Percentiles rank a stretch among this genome's conserved stretches.
Conservation (phyloP, 768 basidiomycete species). For the Mycena crocata region DNA sequence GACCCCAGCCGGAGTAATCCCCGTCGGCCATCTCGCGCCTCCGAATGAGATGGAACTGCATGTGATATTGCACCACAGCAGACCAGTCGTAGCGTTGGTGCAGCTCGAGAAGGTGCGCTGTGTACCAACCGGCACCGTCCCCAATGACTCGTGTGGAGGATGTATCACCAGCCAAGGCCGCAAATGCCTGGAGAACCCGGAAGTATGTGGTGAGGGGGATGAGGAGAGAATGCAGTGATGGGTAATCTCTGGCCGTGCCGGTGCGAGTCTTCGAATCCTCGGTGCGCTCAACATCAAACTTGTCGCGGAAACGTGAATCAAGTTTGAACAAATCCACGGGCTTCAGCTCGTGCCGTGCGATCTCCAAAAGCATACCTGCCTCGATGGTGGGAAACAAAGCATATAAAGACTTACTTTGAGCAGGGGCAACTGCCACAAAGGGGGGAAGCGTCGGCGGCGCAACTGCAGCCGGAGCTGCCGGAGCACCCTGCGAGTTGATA, state of each 20-base stretch:
- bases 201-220: slow-evolving; percentile 10
- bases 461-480: not conserved
- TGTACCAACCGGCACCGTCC: slow-evolving; percentile 4
- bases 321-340: slow-evolving; percentile 8
- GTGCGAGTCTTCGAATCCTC: slow-evolving; percentile 1
- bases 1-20: not conserved
- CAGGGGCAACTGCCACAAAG: not conserved
- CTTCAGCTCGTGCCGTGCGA: slow-evolving; percentile 1
- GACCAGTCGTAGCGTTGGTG: slow-evolving; percentile 9
- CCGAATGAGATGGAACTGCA: slow-evolving; percentile 2
- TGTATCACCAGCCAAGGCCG: not conserved
- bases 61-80: slow-evolving; percentile 6
- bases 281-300: slow-evolving; percentile 8
- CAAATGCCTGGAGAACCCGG: slow-evolving; percentile 4
- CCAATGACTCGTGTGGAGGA: not conserved
- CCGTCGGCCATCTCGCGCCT: slow-evolving; percentile 2
- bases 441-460: not conserved
- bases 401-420: slow-evolving; percentile 9
- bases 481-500: not conserved
- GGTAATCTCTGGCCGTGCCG: slow-evolving; percentile 1
- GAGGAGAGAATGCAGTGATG: slow-evolving; percentile 2
- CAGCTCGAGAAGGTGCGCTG: not conserved
- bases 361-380: slow-evolving; percentile 11
- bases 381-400: slow-evolving; percentile 3
- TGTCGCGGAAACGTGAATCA: slow-evolving; percentile 8